Conservation (phyloP, 2,329 filamentous ascomycete genomes). For the Fusarium anthophilum region DNA sequence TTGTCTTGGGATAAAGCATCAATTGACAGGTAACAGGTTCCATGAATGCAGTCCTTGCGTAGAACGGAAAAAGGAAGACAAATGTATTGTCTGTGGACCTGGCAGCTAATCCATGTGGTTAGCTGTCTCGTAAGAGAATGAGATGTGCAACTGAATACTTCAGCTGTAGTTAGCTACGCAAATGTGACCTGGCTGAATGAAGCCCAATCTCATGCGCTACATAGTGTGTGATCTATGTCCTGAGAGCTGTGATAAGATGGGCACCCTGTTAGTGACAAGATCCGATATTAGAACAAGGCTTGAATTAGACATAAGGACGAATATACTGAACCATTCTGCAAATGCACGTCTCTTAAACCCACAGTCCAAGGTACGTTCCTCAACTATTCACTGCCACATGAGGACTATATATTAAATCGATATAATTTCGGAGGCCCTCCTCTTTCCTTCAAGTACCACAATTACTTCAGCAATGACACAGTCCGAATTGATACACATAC, state of each 20-base stretch:
- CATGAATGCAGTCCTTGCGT: rapidly evolving
- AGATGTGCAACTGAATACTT: not conserved
- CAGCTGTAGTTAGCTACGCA: not conserved
- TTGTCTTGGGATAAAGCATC: not conserved
- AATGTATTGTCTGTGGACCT: not conserved
- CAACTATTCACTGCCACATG: not conserved
- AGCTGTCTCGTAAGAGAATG: no score
- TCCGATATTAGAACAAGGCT: not conserved
- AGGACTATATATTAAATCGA: not conserved
- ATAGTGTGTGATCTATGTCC: rapidly evolving
- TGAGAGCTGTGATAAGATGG: not conserved
- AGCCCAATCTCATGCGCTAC: rapidly evolving
- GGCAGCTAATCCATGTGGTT: not conserved
- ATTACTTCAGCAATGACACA: rapidly evolving
- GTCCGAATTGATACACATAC: not conserved
- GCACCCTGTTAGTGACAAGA: not conserved
- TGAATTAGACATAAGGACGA: rapidly evolving
- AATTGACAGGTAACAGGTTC: not conserved
- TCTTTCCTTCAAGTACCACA: not conserved
- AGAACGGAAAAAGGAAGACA: not conserved
- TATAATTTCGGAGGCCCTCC: rapidly evolving
- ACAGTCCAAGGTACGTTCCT: rapidly evolving
- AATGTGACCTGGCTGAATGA: not conserved
- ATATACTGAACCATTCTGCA: rapidly evolving
- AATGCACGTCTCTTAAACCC: no score